Evolutionary conservation across 495 filamentous ascomycete genomes (phyloP).

Genomic region (Articulospora tetracladia): DNA sequence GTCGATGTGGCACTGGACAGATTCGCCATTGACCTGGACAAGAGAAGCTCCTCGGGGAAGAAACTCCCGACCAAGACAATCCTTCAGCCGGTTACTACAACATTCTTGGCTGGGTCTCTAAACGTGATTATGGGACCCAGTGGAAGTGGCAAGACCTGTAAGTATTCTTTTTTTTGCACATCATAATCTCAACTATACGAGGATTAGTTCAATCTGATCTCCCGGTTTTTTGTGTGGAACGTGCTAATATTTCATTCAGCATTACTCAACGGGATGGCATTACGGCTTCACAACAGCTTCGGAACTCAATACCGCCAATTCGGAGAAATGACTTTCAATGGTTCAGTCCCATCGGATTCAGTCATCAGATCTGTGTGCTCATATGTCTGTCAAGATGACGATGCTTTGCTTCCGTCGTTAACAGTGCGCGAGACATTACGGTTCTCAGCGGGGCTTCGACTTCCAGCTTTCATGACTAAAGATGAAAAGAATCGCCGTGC

Average conservation of each 20-base stretch:
- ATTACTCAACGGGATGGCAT: conserved; percentile 65
- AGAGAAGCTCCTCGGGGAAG: conserved; percentile 42
- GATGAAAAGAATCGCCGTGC: conserved; percentile 60
- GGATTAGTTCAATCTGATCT: too few relatives aligned
- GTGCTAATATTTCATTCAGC: background rate
- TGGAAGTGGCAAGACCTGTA: conserved; percentile 67
- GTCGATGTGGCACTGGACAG: conserved; percentile 58
- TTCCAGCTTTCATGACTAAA: conserved; percentile 63
- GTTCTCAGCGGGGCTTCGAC: conserved; percentile 63
- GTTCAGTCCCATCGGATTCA: conserved; percentile 55
- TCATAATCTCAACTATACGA: background rate
- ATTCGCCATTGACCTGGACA: conserved; percentile 59
- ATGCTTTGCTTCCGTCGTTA: conserved; percentile 66
- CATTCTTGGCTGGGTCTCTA: conserved; percentile 57
- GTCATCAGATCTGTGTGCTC: conserved; percentile 67
- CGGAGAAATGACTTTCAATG: conserved; percentile 65
- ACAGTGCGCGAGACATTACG: conserved; percentile 70
- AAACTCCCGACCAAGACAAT: conserved; percentile 49
- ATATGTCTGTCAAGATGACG: conserved; percentile 74
- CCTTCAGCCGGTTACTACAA: conserved; percentile 56
- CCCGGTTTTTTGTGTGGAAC: too few relatives aligned
- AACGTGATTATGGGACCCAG: conserved; percentile 80
- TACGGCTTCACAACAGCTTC: conserved; percentile 52
- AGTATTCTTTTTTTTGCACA: background rate
- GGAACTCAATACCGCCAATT: conserved; percentile 48